These are phyloP conservation scores for Malus hybrid DNA, from an alignment of 331 rosid genomes.

Conservation along the genomic window DNA sequence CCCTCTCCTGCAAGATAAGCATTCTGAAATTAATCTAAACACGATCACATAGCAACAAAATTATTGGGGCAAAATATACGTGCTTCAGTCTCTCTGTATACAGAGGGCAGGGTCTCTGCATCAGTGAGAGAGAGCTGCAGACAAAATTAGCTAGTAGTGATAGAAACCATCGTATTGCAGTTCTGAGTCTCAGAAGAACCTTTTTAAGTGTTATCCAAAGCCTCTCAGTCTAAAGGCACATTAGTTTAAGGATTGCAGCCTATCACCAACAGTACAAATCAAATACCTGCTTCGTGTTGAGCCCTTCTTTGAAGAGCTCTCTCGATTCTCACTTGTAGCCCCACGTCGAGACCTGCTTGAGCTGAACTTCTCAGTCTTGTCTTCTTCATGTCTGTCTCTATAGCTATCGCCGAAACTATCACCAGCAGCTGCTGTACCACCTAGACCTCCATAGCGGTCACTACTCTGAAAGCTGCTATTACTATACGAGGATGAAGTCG, in stretches of 20 bases:
- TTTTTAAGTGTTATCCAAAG: not conserved
- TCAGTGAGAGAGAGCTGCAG: not conserved
- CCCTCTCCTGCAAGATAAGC: constrained; percentile 50
- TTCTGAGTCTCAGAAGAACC: not conserved
- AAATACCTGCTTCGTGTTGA: constrained; percentile 38
- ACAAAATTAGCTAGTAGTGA: not conserved
- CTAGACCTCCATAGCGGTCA: constrained; percentile 55
- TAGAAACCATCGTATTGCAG: not conserved
- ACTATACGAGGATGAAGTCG: constrained; percentile 51
- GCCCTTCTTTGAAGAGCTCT: constrained; percentile 53
- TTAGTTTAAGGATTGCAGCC: constrained; percentile 8
- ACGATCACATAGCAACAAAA: constrained; percentile 3
- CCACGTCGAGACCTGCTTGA: constrained; percentile 38
- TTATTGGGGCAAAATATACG: constrained; percentile 1
- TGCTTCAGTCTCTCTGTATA: not conserved
- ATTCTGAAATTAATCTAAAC: constrained; percentile 20
- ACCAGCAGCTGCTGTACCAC: constrained; percentile 38
- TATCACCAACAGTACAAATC: constrained; percentile 7
- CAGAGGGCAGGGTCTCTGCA: not conserved
- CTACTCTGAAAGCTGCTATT: constrained; percentile 56
- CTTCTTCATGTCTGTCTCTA: constrained; percentile 49
- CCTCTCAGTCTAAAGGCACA: not conserved
- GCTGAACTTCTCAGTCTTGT: constrained; percentile 42
- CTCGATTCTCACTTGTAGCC: constrained; percentile 32
- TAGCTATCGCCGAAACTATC: constrained; percentile 51